These are phyloP conservation scores for Coriaria nepalensis DNA, from an alignment of 306 rosid species.

Conservation along the genomic window DNA sequence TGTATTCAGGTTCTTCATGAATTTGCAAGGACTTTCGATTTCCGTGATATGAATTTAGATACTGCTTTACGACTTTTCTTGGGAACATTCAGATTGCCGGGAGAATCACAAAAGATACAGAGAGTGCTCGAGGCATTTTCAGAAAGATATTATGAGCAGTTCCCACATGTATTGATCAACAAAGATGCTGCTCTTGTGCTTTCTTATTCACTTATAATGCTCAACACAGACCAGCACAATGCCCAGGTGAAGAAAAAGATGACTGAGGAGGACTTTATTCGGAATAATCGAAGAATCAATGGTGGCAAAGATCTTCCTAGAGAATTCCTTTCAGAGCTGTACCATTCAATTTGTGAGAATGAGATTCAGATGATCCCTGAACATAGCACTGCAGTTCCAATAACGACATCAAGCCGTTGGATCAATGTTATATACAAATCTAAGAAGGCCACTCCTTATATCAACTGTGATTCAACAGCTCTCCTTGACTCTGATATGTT, in stretches of 20 bases:
- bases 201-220: conserved; percentile 86
- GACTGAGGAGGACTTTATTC: conserved; percentile 93
- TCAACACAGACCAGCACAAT: conserved; percentile 94
- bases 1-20: conserved; percentile 98
- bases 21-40: conserved; percentile 97
- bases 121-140: conserved; percentile 99
- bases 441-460: conserved; percentile 76
- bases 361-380: conserved; percentile 93
- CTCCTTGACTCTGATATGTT: conserved; percentile 94
- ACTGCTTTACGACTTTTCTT: conserved; percentile 86
- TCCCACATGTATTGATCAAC: conserved; percentile 75
- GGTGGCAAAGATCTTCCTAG: conserved; percentile 93
- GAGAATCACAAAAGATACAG: conserved; percentile 97
- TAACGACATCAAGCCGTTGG: conserved; percentile 96
- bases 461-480: conserved; percentile 74
- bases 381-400: conserved; percentile 87
- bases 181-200: conserved; percentile 94
- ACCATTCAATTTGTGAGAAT: conserved; percentile 87
- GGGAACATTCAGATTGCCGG: conserved; percentile 92
- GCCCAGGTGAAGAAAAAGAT: conserved; percentile 94
- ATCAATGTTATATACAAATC: conserved; percentile 86
- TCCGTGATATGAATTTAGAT: conserved; percentile 93
- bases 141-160: conserved; percentile 94
- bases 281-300: conserved; percentile 84
- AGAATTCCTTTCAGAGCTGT: conserved; percentile 69